Evolutionary conservation across 108 stramenopile species (phyloP), one percentile per base, ranked within the genome.

Genomic region (Fragilaria crotonensis): DNA sequence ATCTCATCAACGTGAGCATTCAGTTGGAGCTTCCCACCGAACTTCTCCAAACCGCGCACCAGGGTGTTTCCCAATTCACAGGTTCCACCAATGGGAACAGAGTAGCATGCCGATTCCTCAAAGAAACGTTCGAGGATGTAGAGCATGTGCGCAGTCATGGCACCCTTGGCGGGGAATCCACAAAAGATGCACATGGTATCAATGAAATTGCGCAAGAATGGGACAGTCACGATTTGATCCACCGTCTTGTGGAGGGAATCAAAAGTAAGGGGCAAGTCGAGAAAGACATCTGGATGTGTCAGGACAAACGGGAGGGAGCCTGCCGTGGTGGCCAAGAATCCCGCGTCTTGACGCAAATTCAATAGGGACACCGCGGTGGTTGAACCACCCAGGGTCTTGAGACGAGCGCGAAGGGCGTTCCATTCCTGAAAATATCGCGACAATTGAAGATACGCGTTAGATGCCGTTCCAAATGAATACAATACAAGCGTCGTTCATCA

Each of bases 101-200:
- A 80, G 60, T 80, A 93, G 18, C 76, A 77, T 9, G 90, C 90
- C 14, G 76, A 73, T 54, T 89, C 87, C 67, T 93, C 91, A 59
- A 93, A 93, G 80, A 93, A 93, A 33, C 92, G 79, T 57, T 93
- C 92, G 30, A 93, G 59, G 47, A 93, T 93, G 68, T 93, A 93
- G 17, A 93, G 74, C 59, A 93, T 84, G 67, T 85, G 84, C 17
- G 84, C 85, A 26, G 92, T 93, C 92, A 93, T 93, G 66, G 92
- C 92, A 7, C 92, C 91, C 76, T 89, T 93, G 61, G 92, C 92
- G n/a, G 92, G 92, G 70, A 93, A 93, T 21, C 92, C 92, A 66
- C 92, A 93, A 63, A 93, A 93, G 63, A 93, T 93, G 57, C 92
- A 93, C 92, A 93, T 93, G 70, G 81, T 80, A 73, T 93, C 92